phyloP scores from a whole-genome alignment of 306 rosid genomes.

The Alnus glutinosa region DNA sequence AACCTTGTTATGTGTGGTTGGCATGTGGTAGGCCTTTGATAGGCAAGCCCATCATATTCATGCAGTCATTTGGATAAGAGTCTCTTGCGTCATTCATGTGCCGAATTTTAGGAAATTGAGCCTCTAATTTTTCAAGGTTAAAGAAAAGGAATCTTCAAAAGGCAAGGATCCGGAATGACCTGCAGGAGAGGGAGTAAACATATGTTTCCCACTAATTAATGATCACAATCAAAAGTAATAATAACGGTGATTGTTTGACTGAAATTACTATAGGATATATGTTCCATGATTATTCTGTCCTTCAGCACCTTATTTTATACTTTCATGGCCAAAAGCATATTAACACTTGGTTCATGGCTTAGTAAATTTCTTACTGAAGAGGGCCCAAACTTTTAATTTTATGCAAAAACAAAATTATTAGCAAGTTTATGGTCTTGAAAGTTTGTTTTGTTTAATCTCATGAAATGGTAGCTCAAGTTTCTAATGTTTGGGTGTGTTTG shows the following conservation, averaged over 20 bases:
- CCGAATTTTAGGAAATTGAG: not conserved
- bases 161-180: not conserved
- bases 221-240: too few relatives aligned
- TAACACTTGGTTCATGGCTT: not conserved
- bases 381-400: not conserved
- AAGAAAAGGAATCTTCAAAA: not conserved
- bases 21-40: not conserved
- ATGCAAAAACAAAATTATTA: not conserved
- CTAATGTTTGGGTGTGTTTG: not conserved
- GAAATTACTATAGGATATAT: not conserved
- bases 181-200: not conserved
- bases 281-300: not conserved
- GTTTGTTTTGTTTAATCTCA: not conserved
- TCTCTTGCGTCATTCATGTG: not conserved
- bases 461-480: constrained; percentile 11
- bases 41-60: not conserved
- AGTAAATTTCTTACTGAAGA: not conserved
- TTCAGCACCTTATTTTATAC: not conserved
- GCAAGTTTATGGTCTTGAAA: constrained; percentile 1
- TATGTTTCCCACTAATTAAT: not conserved
- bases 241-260: too few relatives aligned
- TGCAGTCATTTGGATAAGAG: not conserved
- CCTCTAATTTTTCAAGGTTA: not conserved
- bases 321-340: not conserved
- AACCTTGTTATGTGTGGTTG: not conserved